Base-by-base conservation (phyloP, 805 yeast species). In the Nakazawaea anatomiae region DNA sequence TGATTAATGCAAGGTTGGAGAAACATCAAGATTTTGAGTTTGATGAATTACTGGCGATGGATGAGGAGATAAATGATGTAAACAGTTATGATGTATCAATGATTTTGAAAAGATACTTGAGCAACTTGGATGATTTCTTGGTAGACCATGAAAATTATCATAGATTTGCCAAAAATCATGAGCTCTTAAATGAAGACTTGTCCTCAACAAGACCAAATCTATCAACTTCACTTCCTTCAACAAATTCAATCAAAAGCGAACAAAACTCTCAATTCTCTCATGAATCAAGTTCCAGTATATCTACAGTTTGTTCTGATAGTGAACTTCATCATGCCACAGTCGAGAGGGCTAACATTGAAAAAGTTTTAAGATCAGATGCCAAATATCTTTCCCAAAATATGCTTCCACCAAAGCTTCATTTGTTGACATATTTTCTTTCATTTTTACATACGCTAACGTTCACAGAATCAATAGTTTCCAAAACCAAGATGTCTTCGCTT, bases 31-130 rank as follows among this genome's bases (percentile, higher is more conserved):
- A 46, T 25, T 41, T 49, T 34, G 31, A 32, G 14, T 40, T 44
- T 62, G 63, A 41, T 42, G 60, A 9, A 57, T 55, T 42, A 14
- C 42, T 18, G 12, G 28, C 18, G 59, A 55, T 51, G 52, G 57
- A 11, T 60, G 62, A 42, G 28, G 52, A 56, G 14, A 48, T 46
- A 6, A 58, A 56, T 43, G 42, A 44, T 6, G 57, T 60, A 1
- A 61, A 63, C 39, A 48, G 62, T n/a, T 67, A 66, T 54, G 72
- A 69, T 54, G 67, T 63, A 8, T 66, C 71, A 4, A 69, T 67
- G 61, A 53, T 69, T 25, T 56, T 69, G 54, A 69, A 69, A 53
- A 59, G 73, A 52, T 69, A 67, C 66, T 56, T 69, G 8, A 56
- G 65, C 1, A 60, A 61, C 50, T 53, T 67, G 41, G 63, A 59